phyloP scores from a whole-genome alignment of 2,329 filamentous ascomycete genomes.

The Moelleriella libera region DNA sequence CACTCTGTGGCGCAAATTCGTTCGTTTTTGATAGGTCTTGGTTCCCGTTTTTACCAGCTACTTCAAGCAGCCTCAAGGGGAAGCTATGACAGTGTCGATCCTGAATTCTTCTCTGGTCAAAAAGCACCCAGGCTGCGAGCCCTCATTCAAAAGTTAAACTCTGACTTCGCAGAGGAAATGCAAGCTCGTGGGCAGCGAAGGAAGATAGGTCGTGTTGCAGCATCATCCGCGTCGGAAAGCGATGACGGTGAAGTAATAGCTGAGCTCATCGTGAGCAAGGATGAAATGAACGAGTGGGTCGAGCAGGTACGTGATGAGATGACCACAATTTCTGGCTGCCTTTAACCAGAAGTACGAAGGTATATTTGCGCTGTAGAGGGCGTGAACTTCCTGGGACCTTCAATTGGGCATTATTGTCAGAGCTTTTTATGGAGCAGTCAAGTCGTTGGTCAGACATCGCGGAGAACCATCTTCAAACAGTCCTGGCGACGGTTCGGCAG shows the following conservation, averaged over 20 bases:
- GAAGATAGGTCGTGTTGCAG: not conserved
- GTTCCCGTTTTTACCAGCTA: conserved; percentile 10
- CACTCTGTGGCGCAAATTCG: conserved; percentile 7
- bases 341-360: not conserved
- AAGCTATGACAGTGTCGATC: conserved; percentile 6
- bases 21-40: conserved; percentile 8
- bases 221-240: not conserved
- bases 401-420: conserved; percentile 5
- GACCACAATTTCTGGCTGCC: not conserved
- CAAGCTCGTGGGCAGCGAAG: conserved; percentile 1
- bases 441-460: conserved; percentile 5
- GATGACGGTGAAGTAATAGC: not conserved
- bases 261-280: conserved; percentile 3
- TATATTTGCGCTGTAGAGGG: conserved; percentile 4
- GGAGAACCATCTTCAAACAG: conserved; percentile 3
- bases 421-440: conserved; percentile 8
- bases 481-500: conserved; percentile 1
- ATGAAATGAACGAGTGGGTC: conserved; percentile 4
- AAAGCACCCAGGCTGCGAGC: conserved; percentile 11
- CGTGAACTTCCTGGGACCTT: conserved; percentile 8
- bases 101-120: conserved; percentile 7
- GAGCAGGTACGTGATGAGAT: conserved; percentile 1
- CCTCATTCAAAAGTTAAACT: conserved; percentile 11
- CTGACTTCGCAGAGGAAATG: conserved; percentile 8
- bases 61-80: conserved; percentile 11